These are phyloP conservation scores for Coemansia sp. DNA, from an alignment of 192 early-diverging fungal species.

Conservation along the genomic window DNA sequence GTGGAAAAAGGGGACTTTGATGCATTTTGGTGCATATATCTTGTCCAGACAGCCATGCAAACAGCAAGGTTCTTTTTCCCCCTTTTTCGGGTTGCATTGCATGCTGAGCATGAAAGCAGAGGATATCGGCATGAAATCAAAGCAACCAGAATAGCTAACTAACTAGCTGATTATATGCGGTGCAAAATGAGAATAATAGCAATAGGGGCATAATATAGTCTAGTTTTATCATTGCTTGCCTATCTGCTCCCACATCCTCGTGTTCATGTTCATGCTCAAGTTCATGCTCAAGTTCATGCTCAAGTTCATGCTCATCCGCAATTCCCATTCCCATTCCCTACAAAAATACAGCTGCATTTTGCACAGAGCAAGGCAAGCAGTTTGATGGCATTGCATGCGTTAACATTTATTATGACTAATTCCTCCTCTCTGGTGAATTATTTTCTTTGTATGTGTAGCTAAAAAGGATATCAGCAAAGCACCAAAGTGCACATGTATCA, in stretches of 20 bases:
- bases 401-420: not conserved
- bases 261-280: no score
- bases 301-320: not conserved
- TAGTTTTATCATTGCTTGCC: no score
- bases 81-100: not conserved
- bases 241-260: no score
- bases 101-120: constrained; percentile 3
- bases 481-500: constrained; percentile 47
- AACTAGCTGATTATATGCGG: no score
- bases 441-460: constrained; percentile 19
- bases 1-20: not conserved
- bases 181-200: no score
- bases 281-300: not conserved
- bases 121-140: constrained; percentile 1
- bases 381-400: no score
- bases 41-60: not conserved
- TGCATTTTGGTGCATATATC: not conserved
- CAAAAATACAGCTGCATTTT: not conserved
- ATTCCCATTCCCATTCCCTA: not conserved
- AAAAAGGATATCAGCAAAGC: constrained; percentile 43
- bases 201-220: no score
- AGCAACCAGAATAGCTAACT: not conserved
- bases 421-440: not conserved
- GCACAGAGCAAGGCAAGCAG: no score
- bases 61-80: not conserved